Base-by-base conservation (phyloP, 2,329 filamentous ascomycete genomes). In the Fusarium nodosum region DNA sequence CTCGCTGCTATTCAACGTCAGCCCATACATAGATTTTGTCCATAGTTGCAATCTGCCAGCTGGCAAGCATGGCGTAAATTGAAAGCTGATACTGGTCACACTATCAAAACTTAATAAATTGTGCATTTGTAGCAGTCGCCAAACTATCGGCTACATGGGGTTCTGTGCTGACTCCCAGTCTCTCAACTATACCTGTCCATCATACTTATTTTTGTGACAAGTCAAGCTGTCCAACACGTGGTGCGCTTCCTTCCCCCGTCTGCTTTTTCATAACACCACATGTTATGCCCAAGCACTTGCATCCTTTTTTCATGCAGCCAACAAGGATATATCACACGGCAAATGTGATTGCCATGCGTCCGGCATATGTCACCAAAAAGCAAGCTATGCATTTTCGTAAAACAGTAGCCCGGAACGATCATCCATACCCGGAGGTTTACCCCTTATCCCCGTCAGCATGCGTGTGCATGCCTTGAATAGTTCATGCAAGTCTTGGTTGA, bases 401-500 rank as follows among this genome's bases (percentile, higher is more conserved):
- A 47, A 60, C 30, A 54, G 46, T 31, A 45, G 22, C 28, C 26
- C 46, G 55, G 62, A 26, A 60, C 41, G 22, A 54, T 24, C 28
- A 38, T 41, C 33, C 47, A 55, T 26, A 54, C 50, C 24, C 38
- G 28, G 42, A 10, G 55, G 48, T n/a, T 31, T 26, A 12, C 41
- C 24, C 63, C 24, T 41, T 41, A 24, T 41, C 61, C 47, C 31
- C 64, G 55, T 26, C n/a, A 44, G 22, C 22, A 26, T 66, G 47
- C 33, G 41, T 53, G 33, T 66, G 54, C 33, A 34, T 53, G 28
- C 12, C 44, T 46, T 6, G n/a, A 15, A 30, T 48, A 60, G 62
- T 65, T 64, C 34, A 65, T 65, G 46, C 60, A 65, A 39, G 45
- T 48, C 52, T 51, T 51, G 46, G 52, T 45, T 59, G 60, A 41